Percentiles rank a stretch among this genome's conserved stretches.
Conservation (phyloP, 345 rosid species). For the Pistacia integerrima region DNA sequence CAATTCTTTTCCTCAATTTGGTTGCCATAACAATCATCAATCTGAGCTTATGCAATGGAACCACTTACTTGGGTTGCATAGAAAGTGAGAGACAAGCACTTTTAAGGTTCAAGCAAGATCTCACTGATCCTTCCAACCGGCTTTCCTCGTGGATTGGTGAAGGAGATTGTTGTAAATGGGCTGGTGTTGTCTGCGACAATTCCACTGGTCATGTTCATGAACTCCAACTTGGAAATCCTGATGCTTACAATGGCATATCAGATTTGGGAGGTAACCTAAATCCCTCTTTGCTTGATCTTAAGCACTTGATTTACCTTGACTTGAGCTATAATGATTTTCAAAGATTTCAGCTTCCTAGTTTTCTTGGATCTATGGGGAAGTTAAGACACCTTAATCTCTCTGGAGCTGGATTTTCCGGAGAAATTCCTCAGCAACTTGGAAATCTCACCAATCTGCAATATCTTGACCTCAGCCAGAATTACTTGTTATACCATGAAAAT, state of each 20-base stretch:
- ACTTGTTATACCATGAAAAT: too few relatives aligned
- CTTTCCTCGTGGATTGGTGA: slow-evolving; percentile 1
- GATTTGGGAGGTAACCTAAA: not conserved
- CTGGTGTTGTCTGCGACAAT: slow-evolving; percentile 31
- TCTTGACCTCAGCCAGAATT: too few relatives aligned
- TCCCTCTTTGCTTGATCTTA: not conserved
- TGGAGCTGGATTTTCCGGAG: not conserved
- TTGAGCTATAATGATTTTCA: not conserved
- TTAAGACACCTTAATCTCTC: slow-evolving; percentile 7
- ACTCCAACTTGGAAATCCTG: slow-evolving; percentile 17
- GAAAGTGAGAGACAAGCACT: slow-evolving; percentile 2
- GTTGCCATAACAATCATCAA: too few relatives aligned
- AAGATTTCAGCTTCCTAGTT: not conserved
- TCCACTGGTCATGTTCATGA: slow-evolving; percentile 22
- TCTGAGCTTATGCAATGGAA: not conserved
- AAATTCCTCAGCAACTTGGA: not conserved
- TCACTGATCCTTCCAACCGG: not conserved
- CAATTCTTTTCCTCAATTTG: too few relatives aligned
- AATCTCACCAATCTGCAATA: slow-evolving; percentile 2
- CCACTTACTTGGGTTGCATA: not conserved
- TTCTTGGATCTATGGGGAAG: not conserved
- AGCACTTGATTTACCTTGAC: slow-evolving; percentile 4
- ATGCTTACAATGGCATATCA: too few relatives aligned
- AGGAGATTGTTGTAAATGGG: slow-evolving; percentile 32
- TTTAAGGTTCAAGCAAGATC: not conserved